Conservation (phyloP, 148 eudicot genomes). For the Rhododendron williamsianum region DNA sequence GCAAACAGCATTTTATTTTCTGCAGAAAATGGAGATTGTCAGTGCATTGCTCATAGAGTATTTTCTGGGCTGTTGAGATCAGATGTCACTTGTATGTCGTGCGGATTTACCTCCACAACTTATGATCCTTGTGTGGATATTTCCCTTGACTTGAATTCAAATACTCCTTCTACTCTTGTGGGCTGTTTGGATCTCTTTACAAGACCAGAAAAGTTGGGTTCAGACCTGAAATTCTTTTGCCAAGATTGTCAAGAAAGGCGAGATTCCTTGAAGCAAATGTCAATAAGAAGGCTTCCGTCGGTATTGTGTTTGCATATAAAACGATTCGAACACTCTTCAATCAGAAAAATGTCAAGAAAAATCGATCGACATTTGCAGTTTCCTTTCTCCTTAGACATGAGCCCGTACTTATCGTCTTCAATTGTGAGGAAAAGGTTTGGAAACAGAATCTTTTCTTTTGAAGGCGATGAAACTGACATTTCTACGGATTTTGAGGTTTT, state of each 20-base stretch:
- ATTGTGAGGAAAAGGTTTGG: constrained; percentile 51
- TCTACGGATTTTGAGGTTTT: constrained; percentile 59
- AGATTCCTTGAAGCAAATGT: constrained; percentile 65
- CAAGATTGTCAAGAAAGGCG: constrained; percentile 51
- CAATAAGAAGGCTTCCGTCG: constrained; percentile 49
- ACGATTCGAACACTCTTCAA: constrained; percentile 57
- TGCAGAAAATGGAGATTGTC: constrained; percentile 56
- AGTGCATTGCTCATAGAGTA: constrained; percentile 60
- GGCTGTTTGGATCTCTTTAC: constrained; percentile 62
- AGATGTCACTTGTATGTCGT: constrained; percentile 59
- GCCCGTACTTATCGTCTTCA: constrained; percentile 55
- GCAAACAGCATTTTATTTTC: constrained; percentile 15
- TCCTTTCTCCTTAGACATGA: constrained; percentile 64
- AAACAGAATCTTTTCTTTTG: constrained; percentile 47
- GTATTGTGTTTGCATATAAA: constrained; percentile 58
- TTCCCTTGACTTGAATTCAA: constrained; percentile 51
- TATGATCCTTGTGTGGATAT: constrained; percentile 64
- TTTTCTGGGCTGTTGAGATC: constrained; percentile 63
- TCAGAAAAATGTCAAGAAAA: constrained; percentile 46
- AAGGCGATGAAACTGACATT: constrained; percentile 42
- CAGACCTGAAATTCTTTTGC: constrained; percentile 61
- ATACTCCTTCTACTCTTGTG: constrained; percentile 25
- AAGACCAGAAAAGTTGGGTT: constrained; percentile 57
- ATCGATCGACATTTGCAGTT: constrained; percentile 58
- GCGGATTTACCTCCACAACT: constrained; percentile 63